Conservation (phyloP, 2,329 filamentous ascomycete genomes). For the Septoria petroselini region DNA sequence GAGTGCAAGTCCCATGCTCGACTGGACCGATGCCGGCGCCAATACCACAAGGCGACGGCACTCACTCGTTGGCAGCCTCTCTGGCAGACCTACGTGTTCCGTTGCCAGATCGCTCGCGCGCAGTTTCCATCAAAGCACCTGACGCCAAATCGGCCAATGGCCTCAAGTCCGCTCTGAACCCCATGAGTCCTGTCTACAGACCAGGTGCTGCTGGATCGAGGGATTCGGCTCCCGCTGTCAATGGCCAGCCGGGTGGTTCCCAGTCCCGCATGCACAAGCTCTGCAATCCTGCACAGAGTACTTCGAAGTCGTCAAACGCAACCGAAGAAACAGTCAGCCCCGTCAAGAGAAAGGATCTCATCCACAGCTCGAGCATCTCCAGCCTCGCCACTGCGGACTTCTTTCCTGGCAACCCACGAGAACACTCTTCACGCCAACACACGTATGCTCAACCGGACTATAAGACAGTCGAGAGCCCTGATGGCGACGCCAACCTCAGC, state of each 20-base stretch:
- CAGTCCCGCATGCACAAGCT: conserved; percentile 25
- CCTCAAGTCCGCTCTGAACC: conserved; percentile 37
- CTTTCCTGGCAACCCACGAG: conserved; percentile 40
- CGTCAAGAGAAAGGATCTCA: conserved; percentile 26
- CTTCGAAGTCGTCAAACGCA: conserved; percentile 14
- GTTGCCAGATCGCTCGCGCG: conserved; percentile 30
- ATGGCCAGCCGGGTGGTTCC: conserved; percentile 17
- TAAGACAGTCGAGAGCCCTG: conserved; percentile 5
- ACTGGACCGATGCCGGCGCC: background rate
- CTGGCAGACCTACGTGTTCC: conserved; percentile 23
- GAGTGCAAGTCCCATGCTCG: background rate
- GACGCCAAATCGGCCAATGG: conserved; percentile 26
- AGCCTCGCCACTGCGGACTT: conserved; percentile 41
- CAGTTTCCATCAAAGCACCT: conserved; percentile 38
- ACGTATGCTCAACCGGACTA: conserved; percentile 32
- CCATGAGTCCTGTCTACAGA: conserved; percentile 41
- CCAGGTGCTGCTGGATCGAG: conserved; percentile 22
- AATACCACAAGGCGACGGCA: conserved; percentile 32
- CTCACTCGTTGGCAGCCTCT: conserved; percentile 27
- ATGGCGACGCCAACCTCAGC: conserved; percentile 4
- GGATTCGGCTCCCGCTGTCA: background rate
- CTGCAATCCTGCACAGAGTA: conserved; percentile 6
- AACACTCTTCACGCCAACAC: conserved; percentile 38
- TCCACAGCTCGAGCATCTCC: conserved; percentile 37
- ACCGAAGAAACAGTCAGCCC: conserved; percentile 29